Evolutionary conservation across 2,329 filamentous ascomycete species (phyloP), one percentile per base, ranked within the genome.

Genomic region (Cordyceps javanica): DNA sequence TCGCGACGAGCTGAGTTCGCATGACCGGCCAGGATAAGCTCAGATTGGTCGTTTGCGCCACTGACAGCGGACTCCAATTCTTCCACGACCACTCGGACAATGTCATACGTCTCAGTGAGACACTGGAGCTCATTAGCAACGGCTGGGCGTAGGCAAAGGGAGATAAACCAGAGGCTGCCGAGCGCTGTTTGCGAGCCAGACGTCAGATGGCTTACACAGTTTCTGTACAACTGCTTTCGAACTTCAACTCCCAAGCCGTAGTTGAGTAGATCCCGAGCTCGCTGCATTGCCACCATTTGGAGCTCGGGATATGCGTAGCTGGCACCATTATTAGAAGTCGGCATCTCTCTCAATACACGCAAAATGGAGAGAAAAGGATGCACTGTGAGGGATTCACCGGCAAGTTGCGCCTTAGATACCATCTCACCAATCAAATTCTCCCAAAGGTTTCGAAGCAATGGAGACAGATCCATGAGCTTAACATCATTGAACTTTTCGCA

Each of bases 331-430:
- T 74, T 75, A 30, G 77, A 77, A 13, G 83, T 77, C 0, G 86
- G 87, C 3, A 88, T 86, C 64, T 92, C 87, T 60, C 88, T 84
- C 42, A 94, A 78, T 19, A 95, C 72, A 25, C 88, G 82, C 52
- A 93, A 70, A 60, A 78, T 82, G 14, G 82, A 71, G n/a, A 73
- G 71, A 60, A 77, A 82, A 1, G 79, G 77, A 3, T 77, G 69
- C 30, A 74, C 71, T 32, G 73, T 69, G 28, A 74, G 66, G 2
- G 65, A 61, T 0, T 64, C 60, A 10, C 66, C 60, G 6, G 75
- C 68, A 65, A 73, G 56, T 64, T 71, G 68, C 51, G 72, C 72
- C 63, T 80, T 83, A 6, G 71, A 68, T 38, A 76, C 65, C 50
- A 81, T 68, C 7, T 76, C 71, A 38, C 75, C 75, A 52, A 89